Evolutionary conservation across 164 flowering plant genomes (phyloP).

Genomic region (Dillenia turbinata): DNA sequence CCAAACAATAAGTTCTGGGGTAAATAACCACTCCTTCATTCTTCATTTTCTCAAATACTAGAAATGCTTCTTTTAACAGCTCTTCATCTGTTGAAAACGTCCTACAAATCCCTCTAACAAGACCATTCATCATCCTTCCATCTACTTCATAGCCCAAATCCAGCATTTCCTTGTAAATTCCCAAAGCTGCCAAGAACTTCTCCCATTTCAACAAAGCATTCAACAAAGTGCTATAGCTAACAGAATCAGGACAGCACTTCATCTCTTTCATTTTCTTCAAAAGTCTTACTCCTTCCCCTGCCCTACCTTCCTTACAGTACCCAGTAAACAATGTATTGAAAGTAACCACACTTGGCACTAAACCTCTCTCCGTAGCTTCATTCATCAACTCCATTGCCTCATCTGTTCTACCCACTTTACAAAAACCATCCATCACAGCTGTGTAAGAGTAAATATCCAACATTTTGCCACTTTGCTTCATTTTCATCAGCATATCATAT

Average conservation of each 20-base stretch:
- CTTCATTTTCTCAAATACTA: slow-evolving; percentile 50
- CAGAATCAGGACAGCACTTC: slow-evolving; percentile 55
- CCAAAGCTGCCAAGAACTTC: slow-evolving; percentile 29
- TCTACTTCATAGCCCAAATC: slow-evolving; percentile 40
- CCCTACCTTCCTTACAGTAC: slow-evolving; percentile 71
- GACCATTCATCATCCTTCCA: slow-evolving; percentile 49
- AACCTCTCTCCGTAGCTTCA: slow-evolving; percentile 54
- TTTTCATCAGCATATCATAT: slow-evolving; percentile 36
- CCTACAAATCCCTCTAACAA: slow-evolving; percentile 59
- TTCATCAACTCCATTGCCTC: slow-evolving; percentile 72
- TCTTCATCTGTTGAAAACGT: slow-evolving; percentile 41
- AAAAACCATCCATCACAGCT: slow-evolving; percentile 82
- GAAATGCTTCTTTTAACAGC: slow-evolving; percentile 34
- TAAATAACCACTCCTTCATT: slow-evolving; percentile 20
- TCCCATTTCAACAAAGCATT: slow-evolving; percentile 79
- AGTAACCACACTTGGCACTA: slow-evolving; percentile 58
- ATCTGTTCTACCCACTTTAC: slow-evolving; percentile 76
- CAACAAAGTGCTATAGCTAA: slow-evolving; percentile 67
- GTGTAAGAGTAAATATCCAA: slow-evolving; percentile 76
- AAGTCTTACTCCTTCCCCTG: slow-evolving; percentile 49
- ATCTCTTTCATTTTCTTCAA: slow-evolving; percentile 57
- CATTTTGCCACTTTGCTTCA: slow-evolving; percentile 39
- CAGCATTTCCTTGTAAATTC: slow-evolving; percentile 57
- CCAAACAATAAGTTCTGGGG: slow-evolving; percentile 31
- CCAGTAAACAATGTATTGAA: slow-evolving; percentile 78